These are phyloP conservation scores for Penicillium sp. DNA, from an alignment of 2,329 filamentous ascomycete species.

Conservation along the genomic window DNA sequence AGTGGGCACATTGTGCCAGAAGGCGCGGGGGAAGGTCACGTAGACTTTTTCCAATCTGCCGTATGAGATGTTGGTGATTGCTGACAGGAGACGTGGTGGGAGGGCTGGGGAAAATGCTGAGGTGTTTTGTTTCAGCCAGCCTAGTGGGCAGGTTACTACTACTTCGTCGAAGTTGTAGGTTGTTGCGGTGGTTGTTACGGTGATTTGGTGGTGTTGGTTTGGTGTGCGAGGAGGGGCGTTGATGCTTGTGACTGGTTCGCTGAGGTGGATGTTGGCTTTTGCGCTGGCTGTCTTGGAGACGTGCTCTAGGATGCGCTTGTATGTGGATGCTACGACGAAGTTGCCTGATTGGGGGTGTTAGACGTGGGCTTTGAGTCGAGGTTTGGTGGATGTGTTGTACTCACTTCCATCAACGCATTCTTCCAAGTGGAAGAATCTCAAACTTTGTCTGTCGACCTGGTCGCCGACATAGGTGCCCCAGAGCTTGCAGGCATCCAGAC, in stretches of 20 bases:
- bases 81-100: conserved; percentile 42
- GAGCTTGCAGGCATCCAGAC: conserved; percentile 58
- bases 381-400: conserved; percentile 13
- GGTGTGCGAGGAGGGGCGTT: conserved; percentile 26
- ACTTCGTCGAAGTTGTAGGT: conserved; percentile 52
- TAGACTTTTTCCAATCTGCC: conserved; percentile 52
- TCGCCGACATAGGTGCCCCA: conserved; percentile 68
- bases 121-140: conserved; percentile 55
- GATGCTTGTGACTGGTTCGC: conserved; percentile 46
- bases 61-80: conserved; percentile 52
- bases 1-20: conserved; percentile 59
- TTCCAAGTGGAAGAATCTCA: conserved; percentile 67
- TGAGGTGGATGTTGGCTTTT: conserved; percentile 52
- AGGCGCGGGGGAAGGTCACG: conserved; percentile 72
- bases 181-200: conserved; percentile 42
- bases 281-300: conserved; percentile 52
- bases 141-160: conserved; percentile 54
- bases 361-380: background rate
- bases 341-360: conserved; percentile 48
- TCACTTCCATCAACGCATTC: conserved; percentile 64
- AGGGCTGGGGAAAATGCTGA: conserved; percentile 48
- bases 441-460: conserved; percentile 59
- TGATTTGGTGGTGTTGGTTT: conserved; percentile 40
- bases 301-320: conserved; percentile 57
- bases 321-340: conserved; percentile 63